Evolutionary conservation across 371 early-diverging fungal species (phyloP), one percentile per base, ranked within the genome.

Genomic region (Mortierella sp.): DNA sequence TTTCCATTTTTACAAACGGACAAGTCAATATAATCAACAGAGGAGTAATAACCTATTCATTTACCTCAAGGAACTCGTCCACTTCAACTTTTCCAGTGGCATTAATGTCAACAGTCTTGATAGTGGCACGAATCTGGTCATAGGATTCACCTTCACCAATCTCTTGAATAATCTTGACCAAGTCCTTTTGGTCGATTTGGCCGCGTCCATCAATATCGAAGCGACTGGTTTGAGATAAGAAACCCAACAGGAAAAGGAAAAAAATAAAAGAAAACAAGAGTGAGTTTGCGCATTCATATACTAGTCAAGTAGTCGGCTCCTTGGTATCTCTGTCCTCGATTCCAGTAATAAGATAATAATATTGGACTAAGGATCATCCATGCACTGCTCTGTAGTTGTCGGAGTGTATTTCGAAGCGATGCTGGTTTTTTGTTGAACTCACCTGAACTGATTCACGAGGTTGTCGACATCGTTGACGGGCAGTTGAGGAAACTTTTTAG

Each of bases 21-120:
- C 8, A 6, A n/a, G 12, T 9, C n/a, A n/a, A 22, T 26, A 49
- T 45, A 57, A 9, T 49, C n/a, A 26, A 29, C 22, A 64, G 40
- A 32, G 28, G 34, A 47, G 15, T 43, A 35, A 29, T 3, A 51
- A 7, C 22, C 32, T 51, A 5, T 35, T 53, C 47, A 28, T 55
- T 85, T 87, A 91, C 93, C 88, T 93, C 94, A 32, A 95, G 86
- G 82, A 94, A 95, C 75, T 95, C 95, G 75, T 95, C 95, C 5
- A 92, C 87, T 71, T 93, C 94, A 60, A 95, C 90, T 74, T 90
- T 90, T 72, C 92, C 93, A 15, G 89, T 88, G 17, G 91, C 86
- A 75, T 90, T 93, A 62, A 88, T 89, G 55, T 89, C 89, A 28
- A 95, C 89, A 65, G 91, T 84, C 80, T 92, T 93, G 55, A 95